Percentiles rank a stretch among this genome's conserved stretches.
Conservation (phyloP, 2,329 filamentous ascomycete genomes). For the Colletotrichum lini region DNA sequence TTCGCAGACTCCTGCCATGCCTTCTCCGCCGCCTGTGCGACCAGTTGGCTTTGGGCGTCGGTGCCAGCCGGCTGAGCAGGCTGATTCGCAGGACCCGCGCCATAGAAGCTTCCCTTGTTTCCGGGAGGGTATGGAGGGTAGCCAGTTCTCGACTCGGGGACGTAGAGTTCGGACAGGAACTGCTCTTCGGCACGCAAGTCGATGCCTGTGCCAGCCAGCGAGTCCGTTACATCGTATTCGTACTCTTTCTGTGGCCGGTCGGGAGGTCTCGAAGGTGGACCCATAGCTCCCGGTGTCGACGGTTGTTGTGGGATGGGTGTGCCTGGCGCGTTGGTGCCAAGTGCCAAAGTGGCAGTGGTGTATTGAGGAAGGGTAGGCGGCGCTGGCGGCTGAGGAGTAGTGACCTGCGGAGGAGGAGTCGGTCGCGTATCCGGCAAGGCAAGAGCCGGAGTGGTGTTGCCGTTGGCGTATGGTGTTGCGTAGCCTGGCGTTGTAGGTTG, state of each 20-base stretch:
- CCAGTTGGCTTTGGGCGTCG: slow-evolving; percentile 73
- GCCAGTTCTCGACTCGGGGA: slow-evolving; percentile 66
- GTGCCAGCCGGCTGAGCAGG: slow-evolving; percentile 62
- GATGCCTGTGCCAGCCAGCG: slow-evolving; percentile 86
- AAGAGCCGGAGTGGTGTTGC: slow-evolving; percentile 49
- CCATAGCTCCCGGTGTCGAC: slow-evolving; percentile 62
- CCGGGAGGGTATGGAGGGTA: slow-evolving; percentile 70
- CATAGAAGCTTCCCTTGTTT: slow-evolving; percentile 72
- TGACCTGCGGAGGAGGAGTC: slow-evolving; percentile 43
- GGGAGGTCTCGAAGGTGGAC: slow-evolving; percentile 71
- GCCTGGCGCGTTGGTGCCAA: slow-evolving; percentile 23
- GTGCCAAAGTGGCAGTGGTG: slow-evolving; percentile 44
- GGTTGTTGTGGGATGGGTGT: slow-evolving; percentile 39
- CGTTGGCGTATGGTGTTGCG: slow-evolving; percentile 57
- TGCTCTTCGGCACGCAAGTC: slow-evolving; percentile 91
- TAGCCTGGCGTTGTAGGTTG: slow-evolving; percentile 50
- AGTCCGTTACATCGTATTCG: slow-evolving; percentile 85
- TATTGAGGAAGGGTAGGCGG: slow-evolving; percentile 42
- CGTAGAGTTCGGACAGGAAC: slow-evolving; percentile 78
- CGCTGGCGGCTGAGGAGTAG: slow-evolving; percentile 41
- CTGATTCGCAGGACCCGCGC: slow-evolving; percentile 77
- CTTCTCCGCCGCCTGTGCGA: slow-evolving; percentile 75
- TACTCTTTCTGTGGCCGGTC: slow-evolving; percentile 75
- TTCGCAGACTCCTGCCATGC: slow-evolving; percentile 77
- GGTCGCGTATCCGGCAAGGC: slow-evolving; percentile 44